Evolutionary conservation across 768 basidiomycete species (phyloP).

Genomic region (Polyporus arcularius): DNA sequence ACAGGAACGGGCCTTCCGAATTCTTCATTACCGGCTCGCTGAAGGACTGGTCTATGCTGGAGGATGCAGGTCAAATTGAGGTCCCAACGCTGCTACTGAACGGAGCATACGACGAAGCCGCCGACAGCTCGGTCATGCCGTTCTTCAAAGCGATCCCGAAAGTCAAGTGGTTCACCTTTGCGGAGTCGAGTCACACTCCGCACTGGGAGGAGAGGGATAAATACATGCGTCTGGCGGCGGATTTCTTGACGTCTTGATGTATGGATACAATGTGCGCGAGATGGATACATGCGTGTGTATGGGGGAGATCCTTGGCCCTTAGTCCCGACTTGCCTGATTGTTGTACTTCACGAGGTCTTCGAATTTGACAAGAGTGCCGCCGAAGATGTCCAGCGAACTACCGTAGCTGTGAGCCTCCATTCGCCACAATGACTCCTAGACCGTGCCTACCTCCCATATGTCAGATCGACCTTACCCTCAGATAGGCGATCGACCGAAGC

Average conservation of each 20-base stretch:
- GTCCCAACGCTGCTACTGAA: conserved; percentile 38
- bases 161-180: conserved; percentile 47
- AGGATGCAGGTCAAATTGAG: conserved; percentile 43
- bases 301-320: neutral
- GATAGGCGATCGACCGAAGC: conserved; percentile 72
- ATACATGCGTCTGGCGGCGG: conserved; percentile 39
- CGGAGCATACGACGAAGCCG: conserved; percentile 42
- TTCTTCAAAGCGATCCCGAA: conserved; percentile 40
- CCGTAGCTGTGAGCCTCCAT: neutral
- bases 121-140: conserved; percentile 39
- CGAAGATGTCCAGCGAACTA: conserved; percentile 72
- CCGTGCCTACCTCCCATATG: conserved; percentile 69
- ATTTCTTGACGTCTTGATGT: conserved; percentile 32
- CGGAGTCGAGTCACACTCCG: conserved; percentile 46
- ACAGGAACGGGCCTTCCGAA: conserved; percentile 35
- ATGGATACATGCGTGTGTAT: neutral
- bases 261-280: neutral
- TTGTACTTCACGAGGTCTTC: conserved; percentile 47
- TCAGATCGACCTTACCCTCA: conserved; percentile 81
- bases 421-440: neutral
- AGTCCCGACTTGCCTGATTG: neutral
- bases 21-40: conserved; percentile 43
- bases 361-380: conserved; percentile 63
- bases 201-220: conserved; percentile 44
- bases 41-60: conserved; percentile 49